A percentile compares a stretch with the other conserved stretches of the same genome.
Evolutionary conservation across 2,329 filamentous ascomycete species (phyloP).

Genomic region (Byssochlamys sp.): DNA sequence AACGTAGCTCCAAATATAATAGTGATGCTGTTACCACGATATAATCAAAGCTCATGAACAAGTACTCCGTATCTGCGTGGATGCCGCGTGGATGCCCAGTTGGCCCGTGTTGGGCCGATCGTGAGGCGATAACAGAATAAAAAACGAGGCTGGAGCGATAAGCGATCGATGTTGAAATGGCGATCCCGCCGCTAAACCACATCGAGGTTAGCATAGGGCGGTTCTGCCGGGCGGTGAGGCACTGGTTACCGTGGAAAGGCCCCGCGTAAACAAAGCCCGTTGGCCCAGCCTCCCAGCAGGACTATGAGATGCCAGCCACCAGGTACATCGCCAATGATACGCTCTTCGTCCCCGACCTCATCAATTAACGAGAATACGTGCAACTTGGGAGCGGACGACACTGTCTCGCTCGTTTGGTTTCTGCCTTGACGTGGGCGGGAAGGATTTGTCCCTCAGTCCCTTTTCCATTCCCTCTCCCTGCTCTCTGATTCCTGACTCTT

Average conservation of each 20-base stretch:
- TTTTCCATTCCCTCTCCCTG: conserved; percentile 18
- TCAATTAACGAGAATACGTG: conserved; percentile 1
- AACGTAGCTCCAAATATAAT: background rate
- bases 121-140: background rate
- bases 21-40: background rate
- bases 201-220: conserved; percentile 6
- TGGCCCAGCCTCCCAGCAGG: conserved; percentile 32
- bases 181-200: conserved; percentile 1
- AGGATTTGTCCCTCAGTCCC: conserved; percentile 16
- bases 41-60: no score
- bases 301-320: conserved; percentile 25
- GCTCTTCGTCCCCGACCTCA: conserved; percentile 6
- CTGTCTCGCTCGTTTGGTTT: background rate
- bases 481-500: background rate
- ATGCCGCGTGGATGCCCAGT: background rate
- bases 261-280: conserved; percentile 31
- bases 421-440: conserved; percentile 11
- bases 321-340: conserved; percentile 5
- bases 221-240: conserved; percentile 22
- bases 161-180: background rate
- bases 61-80: background rate
- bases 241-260: conserved; percentile 27
- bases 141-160: conserved; percentile 1
- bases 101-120: background rate
- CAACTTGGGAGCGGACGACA: background rate